Conservation (phyloP, 2,329 filamentous ascomycete species). For the Acrocalymma vagum region DNA sequence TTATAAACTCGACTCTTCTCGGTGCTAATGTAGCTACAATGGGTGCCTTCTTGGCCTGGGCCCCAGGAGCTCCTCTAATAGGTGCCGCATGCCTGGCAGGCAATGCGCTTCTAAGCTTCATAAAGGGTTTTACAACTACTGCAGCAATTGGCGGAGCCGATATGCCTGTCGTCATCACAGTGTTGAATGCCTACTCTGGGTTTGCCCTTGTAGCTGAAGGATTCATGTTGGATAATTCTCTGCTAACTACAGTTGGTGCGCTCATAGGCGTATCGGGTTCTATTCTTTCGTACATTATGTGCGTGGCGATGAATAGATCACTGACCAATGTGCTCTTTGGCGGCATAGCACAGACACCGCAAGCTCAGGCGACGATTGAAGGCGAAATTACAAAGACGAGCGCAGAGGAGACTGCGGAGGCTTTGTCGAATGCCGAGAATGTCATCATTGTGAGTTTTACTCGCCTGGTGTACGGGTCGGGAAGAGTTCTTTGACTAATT, state of each 20-base stretch:
- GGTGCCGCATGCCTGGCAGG: constrained; percentile 80
- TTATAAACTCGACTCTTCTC: constrained; percentile 77
- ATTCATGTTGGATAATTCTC: constrained; percentile 87
- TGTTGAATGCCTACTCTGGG: constrained; percentile 89
- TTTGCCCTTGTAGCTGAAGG: constrained; percentile 91
- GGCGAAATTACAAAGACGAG: constrained; percentile 80
- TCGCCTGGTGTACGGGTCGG: neutral
- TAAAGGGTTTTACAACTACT: constrained; percentile 88
- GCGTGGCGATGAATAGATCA: constrained; percentile 89
- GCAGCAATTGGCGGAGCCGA: constrained; percentile 91
- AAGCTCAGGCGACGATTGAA: constrained; percentile 77
- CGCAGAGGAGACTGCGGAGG: constrained; percentile 82
- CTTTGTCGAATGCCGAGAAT: constrained; percentile 77
- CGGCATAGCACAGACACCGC: constrained; percentile 72
- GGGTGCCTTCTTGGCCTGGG: constrained; percentile 83
- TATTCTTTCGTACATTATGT: constrained; percentile 74
- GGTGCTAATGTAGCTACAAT: constrained; percentile 82
- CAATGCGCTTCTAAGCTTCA: constrained; percentile 80
- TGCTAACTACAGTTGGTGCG: constrained; percentile 85
- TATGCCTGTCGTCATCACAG: constrained; percentile 92
- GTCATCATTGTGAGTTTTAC: constrained; percentile 73
- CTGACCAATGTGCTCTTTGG: constrained; percentile 91
- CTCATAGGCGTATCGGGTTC: constrained; percentile 89
- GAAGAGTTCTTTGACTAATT: constrained; percentile 6
- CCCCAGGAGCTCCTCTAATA: constrained; percentile 79